Evolutionary conservation across 169 alveolate species (phyloP), one percentile per base, ranked within the genome.

Genomic region (Theileria sp.): DNA sequence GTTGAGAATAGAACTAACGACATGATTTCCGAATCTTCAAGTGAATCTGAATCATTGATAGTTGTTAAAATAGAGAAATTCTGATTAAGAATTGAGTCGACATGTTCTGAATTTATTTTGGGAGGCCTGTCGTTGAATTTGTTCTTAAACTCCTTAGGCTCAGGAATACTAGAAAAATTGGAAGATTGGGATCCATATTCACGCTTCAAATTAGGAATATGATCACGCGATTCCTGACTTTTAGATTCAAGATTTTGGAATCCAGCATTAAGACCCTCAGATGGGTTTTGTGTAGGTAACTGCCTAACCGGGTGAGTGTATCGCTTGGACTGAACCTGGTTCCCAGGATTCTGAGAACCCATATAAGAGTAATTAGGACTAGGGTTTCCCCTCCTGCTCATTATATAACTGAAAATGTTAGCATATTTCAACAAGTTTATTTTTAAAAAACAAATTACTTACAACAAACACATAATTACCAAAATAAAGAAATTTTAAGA

Each of bases 121-220:
- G 50, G 58, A 30, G 32, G 23, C 58, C 72, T 36, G 32, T 26
- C 26, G 32, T 26, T 15, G 60, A 28, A 44, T 54, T 54, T 6
- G 26, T 74, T 62, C 58, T 3, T 15, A 6, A 30, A 4, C 21
- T 74, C 80, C 54, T 19, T 74, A 19, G 49, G 68, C 30, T 60
- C 68, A 17, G 51, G 73, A 19, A 13, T 17, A 15, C 51, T 17
- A 19, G 72, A 64, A 12, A 38, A 38, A 54, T 74, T 51, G 26
- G 61, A 25, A 5, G 30, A 13, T 17, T 30, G 80, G 3, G 72
- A 60, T 2, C 64, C 64, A 30, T 54, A 60, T 10, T 74, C 80
- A 28, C 61, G 61, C 72, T 74, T 74, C 38, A 74, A 3, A 25
- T 74, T 74, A 4, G 77, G 77, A 13, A 74, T 51, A 51, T 51